Conservation (phyloP, 768 basidiomycete genomes). For the Tricholoma saponaceum region DNA sequence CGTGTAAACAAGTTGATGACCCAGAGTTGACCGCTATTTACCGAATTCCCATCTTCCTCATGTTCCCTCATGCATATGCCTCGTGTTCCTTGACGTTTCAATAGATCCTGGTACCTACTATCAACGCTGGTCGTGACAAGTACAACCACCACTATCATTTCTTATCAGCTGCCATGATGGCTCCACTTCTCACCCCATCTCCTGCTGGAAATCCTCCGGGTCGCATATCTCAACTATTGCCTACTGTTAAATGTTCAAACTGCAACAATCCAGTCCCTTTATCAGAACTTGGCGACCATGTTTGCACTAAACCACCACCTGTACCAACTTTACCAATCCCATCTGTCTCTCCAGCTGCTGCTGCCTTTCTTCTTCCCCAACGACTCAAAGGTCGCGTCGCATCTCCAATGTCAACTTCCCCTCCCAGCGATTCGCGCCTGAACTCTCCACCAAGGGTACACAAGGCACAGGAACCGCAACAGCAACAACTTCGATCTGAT, state of each 20-base stretch:
- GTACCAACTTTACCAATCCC: slow-evolving; percentile 37
- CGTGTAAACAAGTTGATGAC: too few relatives aligned
- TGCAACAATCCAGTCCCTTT: slow-evolving; percentile 72
- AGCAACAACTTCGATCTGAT: slow-evolving; percentile 18
- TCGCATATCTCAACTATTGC: slow-evolving; percentile 72
- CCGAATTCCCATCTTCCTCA: too few relatives aligned
- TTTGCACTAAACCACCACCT: slow-evolving; percentile 54
- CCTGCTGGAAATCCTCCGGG: slow-evolving; percentile 23
- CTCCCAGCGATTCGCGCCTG: slow-evolving; percentile 7
- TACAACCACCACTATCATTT: slow-evolving; percentile 10
- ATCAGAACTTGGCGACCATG: slow-evolving; percentile 70
- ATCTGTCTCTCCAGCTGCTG: slow-evolving; percentile 34
- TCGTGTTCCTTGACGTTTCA: too few relatives aligned
- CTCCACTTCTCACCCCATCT: slow-evolving; percentile 25
- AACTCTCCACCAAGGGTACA: not conserved
- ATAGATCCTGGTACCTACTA: too few relatives aligned
- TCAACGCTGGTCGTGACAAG: slow-evolving; percentile 28
- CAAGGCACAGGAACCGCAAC: slow-evolving; percentile 2
- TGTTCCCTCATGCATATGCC: too few relatives aligned
- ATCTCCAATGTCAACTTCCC: slow-evolving; percentile 12
- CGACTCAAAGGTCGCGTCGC: slow-evolving; percentile 45
- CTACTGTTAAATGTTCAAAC: slow-evolving; percentile 81
- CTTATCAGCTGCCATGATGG: slow-evolving; percentile 19
- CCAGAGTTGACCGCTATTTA: too few relatives aligned
- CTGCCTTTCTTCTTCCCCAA: slow-evolving; percentile 44